Evolutionary conservation across 768 basidiomycete genomes (phyloP).

Genomic region (Vishniacozyma victoriae): DNA sequence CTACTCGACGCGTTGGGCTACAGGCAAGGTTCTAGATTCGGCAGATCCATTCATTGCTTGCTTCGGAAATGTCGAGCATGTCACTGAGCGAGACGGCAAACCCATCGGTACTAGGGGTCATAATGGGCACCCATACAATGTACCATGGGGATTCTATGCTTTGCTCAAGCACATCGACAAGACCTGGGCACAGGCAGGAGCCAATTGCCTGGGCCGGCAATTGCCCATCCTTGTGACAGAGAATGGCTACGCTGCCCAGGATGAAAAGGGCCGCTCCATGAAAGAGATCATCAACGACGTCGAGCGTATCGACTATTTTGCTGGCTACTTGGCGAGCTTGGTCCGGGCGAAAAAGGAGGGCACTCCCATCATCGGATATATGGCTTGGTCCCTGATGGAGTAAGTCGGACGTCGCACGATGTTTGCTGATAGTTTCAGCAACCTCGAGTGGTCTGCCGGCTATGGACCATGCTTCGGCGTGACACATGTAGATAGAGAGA

Average conservation of each 20-base stretch:
- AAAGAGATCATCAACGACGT: constrained; percentile 22
- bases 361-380: constrained; percentile 19
- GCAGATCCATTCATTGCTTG: constrained; percentile 5
- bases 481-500: constrained; percentile 21
- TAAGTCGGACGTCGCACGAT: constrained; percentile 5
- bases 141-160: constrained; percentile 40
- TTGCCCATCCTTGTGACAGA: constrained; percentile 30
- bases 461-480: constrained; percentile 17
- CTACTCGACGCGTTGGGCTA: constrained; percentile 15
- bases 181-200: constrained; percentile 13
- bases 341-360: constrained; percentile 25
- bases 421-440: constrained; percentile 7
- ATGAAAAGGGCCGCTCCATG: constrained; percentile 10
- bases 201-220: too few relatives aligned
- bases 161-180: constrained; percentile 21
- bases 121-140: constrained; percentile 17
- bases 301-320: constrained; percentile 24
- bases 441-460: constrained; percentile 21
- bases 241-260: constrained; percentile 23
- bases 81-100: constrained; percentile 19
- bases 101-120: constrained; percentile 18
- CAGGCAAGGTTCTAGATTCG: constrained; percentile 12
- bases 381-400: constrained; percentile 34
- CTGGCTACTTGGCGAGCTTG: constrained; percentile 22
- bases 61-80: constrained; percentile 10